Percentiles rank a stretch among this genome's conserved stretches.
Conservation (phyloP, 176 grass and related monocot genomes). For the Carex myosuroides region DNA sequence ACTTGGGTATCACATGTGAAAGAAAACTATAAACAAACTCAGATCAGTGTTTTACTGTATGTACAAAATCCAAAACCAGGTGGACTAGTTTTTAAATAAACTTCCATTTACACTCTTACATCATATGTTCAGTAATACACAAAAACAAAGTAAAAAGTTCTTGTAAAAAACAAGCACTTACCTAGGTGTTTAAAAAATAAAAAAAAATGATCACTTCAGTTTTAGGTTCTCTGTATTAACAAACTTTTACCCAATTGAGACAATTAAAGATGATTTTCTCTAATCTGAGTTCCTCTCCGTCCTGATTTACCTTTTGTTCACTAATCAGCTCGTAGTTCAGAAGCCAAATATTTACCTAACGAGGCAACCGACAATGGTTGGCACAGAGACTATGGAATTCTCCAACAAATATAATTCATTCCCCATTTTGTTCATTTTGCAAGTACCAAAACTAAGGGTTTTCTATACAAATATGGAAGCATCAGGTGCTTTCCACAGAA, state of each 20-base stretch:
- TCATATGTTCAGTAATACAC: not conserved
- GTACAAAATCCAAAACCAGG: not conserved
- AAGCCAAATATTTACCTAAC: not conserved
- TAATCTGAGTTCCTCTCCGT: not conserved
- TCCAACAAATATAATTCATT: not conserved
- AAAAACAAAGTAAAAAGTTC: not conserved
- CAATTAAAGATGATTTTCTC: not conserved
- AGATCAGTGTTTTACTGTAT: not conserved
- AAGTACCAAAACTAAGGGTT: not conserved
- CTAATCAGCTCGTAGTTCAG: not conserved
- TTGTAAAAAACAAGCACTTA: not conserved
- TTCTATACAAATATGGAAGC: not conserved
- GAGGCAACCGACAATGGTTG: not conserved
- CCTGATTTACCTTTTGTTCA: not conserved
- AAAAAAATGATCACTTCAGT: not conserved
- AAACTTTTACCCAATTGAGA: not conserved
- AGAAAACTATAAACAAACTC: not conserved
- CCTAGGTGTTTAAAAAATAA: not conserved
- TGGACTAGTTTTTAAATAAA: not conserved
- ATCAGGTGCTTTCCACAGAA: not conserved
- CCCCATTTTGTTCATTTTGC: not conserved
- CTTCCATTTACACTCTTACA: not conserved
- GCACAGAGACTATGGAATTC: not conserved
- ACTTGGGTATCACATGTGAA: not conserved
- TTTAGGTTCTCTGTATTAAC: not conserved